Percentiles rank a stretch among this genome's conserved stretches.
Evolutionary conservation across 352 stramenopile species (phyloP).

Genomic region (Phytophthora pini): DNA sequence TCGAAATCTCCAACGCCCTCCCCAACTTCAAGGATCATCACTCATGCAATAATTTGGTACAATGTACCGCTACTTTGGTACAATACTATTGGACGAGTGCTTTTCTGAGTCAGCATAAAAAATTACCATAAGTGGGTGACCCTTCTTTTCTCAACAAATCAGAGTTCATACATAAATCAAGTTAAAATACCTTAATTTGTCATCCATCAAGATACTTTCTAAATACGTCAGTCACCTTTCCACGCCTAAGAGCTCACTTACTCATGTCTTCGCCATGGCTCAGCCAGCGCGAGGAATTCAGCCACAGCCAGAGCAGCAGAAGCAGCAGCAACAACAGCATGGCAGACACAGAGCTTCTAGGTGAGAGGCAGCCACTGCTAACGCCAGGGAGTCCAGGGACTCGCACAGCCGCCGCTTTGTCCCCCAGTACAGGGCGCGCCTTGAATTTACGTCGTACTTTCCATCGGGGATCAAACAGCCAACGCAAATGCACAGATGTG

Average conservation of each 20-base stretch:
- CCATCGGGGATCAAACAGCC: constrained; percentile 37
- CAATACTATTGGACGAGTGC: no score
- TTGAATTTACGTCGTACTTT: constrained; percentile 53
- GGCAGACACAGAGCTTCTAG: constrained; percentile 27
- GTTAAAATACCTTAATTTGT: constrained; percentile 7
- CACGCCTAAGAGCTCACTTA: constrained; percentile 9
- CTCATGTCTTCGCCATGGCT: constrained; percentile 16
- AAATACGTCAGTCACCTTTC: constrained; percentile 2
- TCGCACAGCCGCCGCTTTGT: constrained; percentile 50
- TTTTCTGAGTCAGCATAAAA: no score
- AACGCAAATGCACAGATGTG: constrained; percentile 65
- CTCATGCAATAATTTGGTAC: no score
- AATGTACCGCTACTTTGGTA: no score
- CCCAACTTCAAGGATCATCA: no score
- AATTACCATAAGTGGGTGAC: no score
- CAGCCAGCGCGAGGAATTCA: constrained; percentile 23
- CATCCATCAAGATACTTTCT: constrained; percentile 14
- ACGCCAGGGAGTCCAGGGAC: constrained; percentile 8
- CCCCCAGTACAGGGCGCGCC: constrained; percentile 51
- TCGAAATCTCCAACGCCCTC: no score
- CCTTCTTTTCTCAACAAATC: constrained; percentile 3
- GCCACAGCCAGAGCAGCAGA: constrained; percentile 31
- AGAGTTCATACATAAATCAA: constrained; percentile 10
- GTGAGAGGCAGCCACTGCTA: constrained; percentile 58
- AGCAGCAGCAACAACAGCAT: constrained; percentile 15